Evolutionary conservation across 768 basidiomycete genomes (phyloP), one percentile per base, ranked within the genome.

Genomic region (Trametes sanguinea): DNA sequence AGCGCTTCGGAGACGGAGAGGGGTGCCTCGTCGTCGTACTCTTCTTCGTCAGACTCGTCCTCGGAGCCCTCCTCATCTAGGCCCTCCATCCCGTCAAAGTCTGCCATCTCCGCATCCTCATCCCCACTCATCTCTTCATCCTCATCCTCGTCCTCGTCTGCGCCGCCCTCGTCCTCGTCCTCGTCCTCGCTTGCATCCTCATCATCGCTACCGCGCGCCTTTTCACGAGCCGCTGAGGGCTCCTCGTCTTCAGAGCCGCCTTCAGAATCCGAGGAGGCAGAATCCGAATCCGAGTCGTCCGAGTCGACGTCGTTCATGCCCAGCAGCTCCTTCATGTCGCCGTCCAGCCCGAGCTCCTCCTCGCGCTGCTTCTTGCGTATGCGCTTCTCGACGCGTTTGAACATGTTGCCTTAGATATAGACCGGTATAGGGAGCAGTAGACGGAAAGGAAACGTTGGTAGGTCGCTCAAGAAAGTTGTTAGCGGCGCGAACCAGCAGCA

Each of bases 241-340:
- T 61, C 66, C 11, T 65, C 65, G 13, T 33, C 64, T 6, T 67
- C 70, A 30, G 64, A 57, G 33, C 47, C 64, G 1, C 55, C 68
- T 17, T 67, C 68, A 5, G 63, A 65, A 17, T 74, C 76, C 14
- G 74, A 73, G 44, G 76, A 73, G 44, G 76, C 78, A 8, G 72
- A 64, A 71, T 54, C 76, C 11, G 67, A 84, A 11, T 81, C 80
- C 68, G 81, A 71, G 74, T 90, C 89, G 50, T 89, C 87, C 33
- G 88, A 88, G 72, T 92, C 88, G 0, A 88, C 89, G 65, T 91
- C 87, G 44, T 90, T 79, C 64, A 92, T 70, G 29, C 88, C 90
- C 11, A 90, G 74, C 39, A 85, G 69, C 51, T 83, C 84, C 68
- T 81, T 88, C 76, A 79, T 77, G n/a, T 86, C 86, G 37, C 81